Evolutionary conservation across 163 green algal genomes (phyloP), one percentile per base, ranked within the genome.

Genomic region (Scenedesmus sp.): DNA sequence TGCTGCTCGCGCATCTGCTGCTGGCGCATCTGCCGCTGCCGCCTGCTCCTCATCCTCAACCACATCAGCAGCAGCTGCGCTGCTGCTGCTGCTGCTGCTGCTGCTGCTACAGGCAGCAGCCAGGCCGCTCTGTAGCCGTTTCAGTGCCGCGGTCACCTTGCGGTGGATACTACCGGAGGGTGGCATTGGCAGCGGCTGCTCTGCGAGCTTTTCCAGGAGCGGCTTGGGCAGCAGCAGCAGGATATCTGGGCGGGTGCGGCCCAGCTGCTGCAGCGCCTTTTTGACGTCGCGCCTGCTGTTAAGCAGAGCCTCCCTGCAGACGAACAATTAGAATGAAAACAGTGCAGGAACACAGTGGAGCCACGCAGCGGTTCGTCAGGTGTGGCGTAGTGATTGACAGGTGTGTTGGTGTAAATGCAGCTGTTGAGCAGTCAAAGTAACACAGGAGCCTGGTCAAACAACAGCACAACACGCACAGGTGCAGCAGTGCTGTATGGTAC

Each of bases 251-350:
- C 86, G 86, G 3, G 20, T 18, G 9, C 86, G 67, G 70, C 70
- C 67, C 4, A 90, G 59, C 18, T 84, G 67, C 86, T 90, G 86
- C 15, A 85, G 55, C 16, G 86, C 86, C 18, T 90, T 90, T 54
- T 90, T 90, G 16, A 90, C 55, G 57, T 90, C 86, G 55, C 86
- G 86, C 20, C 46, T 70, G 55, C 70, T 90, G 70, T 4, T 0
- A n/a, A 55, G 20, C 7, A 59, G 59, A 13, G 5, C 23, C 0
- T 46, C 4, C 52, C 52, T 88, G 83, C 55, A 34, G 6, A 46
- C 55, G 23, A 26, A 8, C 23, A 16, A 59, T 0, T 73, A 13
- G 3, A 46, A 46, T 1, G 34, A 46, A 46, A 46, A 46, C 34
- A 46, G 34, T 46, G 34, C 34, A 46, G 34, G 34, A 46, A 46